Evolutionary conservation across 1,284 basidiomycete species (phyloP).

Genomic region (Phlebopus sp.): DNA sequence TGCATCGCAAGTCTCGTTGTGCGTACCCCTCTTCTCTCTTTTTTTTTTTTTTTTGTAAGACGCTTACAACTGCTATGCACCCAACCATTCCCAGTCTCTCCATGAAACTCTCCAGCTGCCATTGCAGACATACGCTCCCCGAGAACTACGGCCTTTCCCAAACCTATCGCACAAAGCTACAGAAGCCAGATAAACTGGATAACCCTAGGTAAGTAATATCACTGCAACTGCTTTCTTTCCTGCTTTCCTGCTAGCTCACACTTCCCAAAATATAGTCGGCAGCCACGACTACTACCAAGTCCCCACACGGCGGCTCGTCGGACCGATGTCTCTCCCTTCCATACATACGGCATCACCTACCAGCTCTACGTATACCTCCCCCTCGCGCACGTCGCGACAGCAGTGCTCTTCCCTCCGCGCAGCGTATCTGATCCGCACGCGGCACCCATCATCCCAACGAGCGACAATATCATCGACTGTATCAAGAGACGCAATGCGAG

Average conservation of each 20-base stretch:
- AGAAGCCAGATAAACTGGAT: constrained; percentile 3
- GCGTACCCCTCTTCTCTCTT: constrained; percentile 1
- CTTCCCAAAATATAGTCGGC: too few relatives aligned
- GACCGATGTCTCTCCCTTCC: constrained; percentile 11
- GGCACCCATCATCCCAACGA: constrained; percentile 5
- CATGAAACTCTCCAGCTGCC: constrained; percentile 6
- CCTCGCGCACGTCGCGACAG: background rate
- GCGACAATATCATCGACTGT: constrained; percentile 9
- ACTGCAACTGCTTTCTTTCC: background rate
- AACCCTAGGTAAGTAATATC: constrained; percentile 1
- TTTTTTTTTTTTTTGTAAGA: too few relatives aligned
- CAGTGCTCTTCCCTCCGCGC: constrained; percentile 7
- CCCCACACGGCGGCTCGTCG: background rate
- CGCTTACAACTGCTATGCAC: too few relatives aligned
- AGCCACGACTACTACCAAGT: background rate
- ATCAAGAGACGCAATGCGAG: constrained; percentile 1
- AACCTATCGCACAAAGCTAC: constrained; percentile 21
- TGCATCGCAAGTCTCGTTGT: constrained; percentile 29
- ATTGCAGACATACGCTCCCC: constrained; percentile 21
- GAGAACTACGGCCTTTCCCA: constrained; percentile 30
- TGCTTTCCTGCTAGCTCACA: too few relatives aligned
- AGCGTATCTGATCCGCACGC: background rate
- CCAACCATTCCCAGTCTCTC: too few relatives aligned
- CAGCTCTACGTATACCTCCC: constrained; percentile 12
- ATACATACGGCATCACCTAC: constrained; percentile 3